Evolutionary conservation across 345 rosid species (phyloP), one percentile per base, ranked within the genome.

Genomic region (Citrus reticulata): DNA sequence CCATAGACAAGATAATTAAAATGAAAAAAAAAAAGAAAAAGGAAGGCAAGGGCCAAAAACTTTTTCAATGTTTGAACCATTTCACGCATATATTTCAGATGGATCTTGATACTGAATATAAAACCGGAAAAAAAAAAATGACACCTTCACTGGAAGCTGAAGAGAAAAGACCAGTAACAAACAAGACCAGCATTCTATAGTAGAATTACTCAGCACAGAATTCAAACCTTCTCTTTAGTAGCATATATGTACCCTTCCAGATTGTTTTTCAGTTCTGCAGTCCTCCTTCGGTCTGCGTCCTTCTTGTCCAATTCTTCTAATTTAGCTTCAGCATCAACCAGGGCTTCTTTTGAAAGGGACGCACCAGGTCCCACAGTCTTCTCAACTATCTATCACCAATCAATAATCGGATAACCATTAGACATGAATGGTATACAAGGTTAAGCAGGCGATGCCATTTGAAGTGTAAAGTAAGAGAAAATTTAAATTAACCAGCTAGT

Each of bases 211-310:
- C 57, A 59, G 64, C 16, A 8, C 42, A 60, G 37, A 73, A 34
- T 39, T 14, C 82, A 67, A 37, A 85, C 99, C 97, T 94, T 91
- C 80, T 97, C 99, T 89, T 97, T 97, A 22, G 98, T 94, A 35
- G 95, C 89, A 86, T 97, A 97, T 81, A 97, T 91, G 82, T 94
- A 97, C 55, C 91, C 92, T 84, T 97, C 99, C 88, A 97, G 91
- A 84, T 87, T 87, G 86, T 97, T 94, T 83, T 97, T 97, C 70
- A 94, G 83, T 82, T 97, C 98, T 1, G 98, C 98, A 39, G 99
- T 97, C 80, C 93, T 91, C 87, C 93, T 89, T 74, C 99, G 85
- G 84, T 94, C 99, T 30, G 85, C 88, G 81, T 97, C 99, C 84
- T 86, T 94, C 90, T 87, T 91, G 89, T 94, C 90, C 86, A 93